A percentile compares a stretch with the other conserved stretches of the same genome.
These are phyloP conservation scores for Climacium dendroides DNA, from an alignment of 225 moss, liverwort and hornwort genomes.

Conservation along the genomic window DNA sequence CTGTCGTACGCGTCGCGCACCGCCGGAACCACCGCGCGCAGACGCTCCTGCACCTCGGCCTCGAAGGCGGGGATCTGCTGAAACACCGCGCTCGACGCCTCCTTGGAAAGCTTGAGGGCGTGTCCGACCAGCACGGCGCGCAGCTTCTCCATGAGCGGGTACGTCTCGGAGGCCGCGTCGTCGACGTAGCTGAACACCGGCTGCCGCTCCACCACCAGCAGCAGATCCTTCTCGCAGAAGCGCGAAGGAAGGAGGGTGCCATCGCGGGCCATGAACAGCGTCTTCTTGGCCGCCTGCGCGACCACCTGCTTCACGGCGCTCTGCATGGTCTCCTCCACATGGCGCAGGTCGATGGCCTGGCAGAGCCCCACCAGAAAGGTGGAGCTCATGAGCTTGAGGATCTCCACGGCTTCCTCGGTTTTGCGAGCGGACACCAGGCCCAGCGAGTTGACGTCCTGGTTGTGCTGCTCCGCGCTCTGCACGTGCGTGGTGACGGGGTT, in stretches of 20 bases:
- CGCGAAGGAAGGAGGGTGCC: background rate
- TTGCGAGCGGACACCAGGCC: conserved; percentile 32
- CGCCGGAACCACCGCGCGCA: background rate
- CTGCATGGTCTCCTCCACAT: conserved; percentile 30
- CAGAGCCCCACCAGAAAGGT: conserved; percentile 15
- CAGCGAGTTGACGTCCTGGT: conserved; percentile 52
- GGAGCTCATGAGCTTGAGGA: too few relatives aligned
- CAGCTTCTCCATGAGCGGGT: conserved; percentile 41
- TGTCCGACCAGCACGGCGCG: conserved; percentile 3
- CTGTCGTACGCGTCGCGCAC: background rate
- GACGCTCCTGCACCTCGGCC: too few relatives aligned
- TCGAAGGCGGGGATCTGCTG: too few relatives aligned
- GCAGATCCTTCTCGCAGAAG: conserved; percentile 32
- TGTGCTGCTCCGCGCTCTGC: conserved; percentile 56
- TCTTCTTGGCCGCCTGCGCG: background rate
- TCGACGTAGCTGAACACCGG: conserved; percentile 15
- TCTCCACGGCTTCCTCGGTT: too few relatives aligned
- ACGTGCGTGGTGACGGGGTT: conserved; percentile 54
- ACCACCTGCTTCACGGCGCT: too few relatives aligned
- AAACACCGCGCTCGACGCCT: background rate
- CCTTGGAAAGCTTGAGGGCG: background rate
- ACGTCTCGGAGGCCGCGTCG: background rate
- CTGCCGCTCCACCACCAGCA: conserved; percentile 12
- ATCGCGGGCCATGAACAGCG: background rate
- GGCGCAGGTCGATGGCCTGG: conserved; percentile 44